These are phyloP conservation scores for Plantago coronopus DNA, from an alignment of 305 asterid genomes.

Conservation along the genomic window DNA sequence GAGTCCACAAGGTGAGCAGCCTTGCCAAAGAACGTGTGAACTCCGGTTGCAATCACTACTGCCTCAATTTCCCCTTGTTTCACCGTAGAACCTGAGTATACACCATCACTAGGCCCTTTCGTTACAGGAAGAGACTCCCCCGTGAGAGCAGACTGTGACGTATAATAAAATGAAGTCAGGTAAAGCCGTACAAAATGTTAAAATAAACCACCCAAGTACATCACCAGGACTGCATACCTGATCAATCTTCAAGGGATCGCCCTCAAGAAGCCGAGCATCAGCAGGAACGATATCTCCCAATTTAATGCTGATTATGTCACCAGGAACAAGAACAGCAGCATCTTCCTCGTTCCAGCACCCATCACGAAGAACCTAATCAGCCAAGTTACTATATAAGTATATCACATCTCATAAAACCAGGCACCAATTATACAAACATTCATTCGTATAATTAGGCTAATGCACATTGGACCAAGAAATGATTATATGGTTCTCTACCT, in stretches of 20 bases:
- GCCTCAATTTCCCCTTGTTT: slow-evolving; percentile 89
- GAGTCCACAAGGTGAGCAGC: slow-evolving; percentile 83
- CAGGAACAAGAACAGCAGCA: slow-evolving; percentile 63
- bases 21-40: slow-evolving; percentile 80
- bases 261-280: slow-evolving; percentile 73
- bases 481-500: slow-evolving; percentile 29
- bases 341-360: slow-evolving; percentile 69
- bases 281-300: slow-evolving; percentile 69
- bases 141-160: slow-evolving; percentile 69
- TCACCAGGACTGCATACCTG: slow-evolving; percentile 44
- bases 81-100: slow-evolving; percentile 77
- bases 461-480: too few species aligned
- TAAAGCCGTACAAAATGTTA: slow-evolving; percentile 2
- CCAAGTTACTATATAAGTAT: neutral
- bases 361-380: slow-evolving; percentile 54
- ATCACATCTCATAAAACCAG: neutral
- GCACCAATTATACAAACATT: slow-evolving; percentile 13
- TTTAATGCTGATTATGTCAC: slow-evolving; percentile 59
- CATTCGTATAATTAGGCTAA: neutral
- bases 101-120: slow-evolving; percentile 66
- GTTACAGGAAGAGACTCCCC: slow-evolving; percentile 80
- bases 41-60: slow-evolving; percentile 74
- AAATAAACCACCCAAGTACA: slow-evolving; percentile 2
- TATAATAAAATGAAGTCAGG: slow-evolving; percentile 19
- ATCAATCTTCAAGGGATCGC: slow-evolving; percentile 67